Evolutionary conservation across 2,329 filamentous ascomycete genomes (phyloP), one percentile per base, ranked within the genome.

Genomic region (Botrytis hyacinthi): DNA sequence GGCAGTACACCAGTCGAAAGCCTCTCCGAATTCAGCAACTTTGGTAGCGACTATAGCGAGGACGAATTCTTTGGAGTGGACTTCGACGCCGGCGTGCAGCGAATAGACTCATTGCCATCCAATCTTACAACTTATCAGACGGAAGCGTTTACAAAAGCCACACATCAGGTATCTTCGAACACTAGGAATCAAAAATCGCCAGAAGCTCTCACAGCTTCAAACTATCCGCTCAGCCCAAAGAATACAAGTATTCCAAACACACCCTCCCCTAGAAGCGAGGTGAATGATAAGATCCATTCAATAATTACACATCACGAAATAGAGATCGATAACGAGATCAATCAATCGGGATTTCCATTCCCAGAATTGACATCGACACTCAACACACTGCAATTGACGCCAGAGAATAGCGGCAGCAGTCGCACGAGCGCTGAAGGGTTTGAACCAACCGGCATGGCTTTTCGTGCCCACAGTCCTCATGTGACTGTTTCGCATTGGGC

Each of bases 41-140:
- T 79, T 73, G 77, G 78, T 42, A 80, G 79, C 71, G 79, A 81
- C 42, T 76, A 78, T 72, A 77, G 76, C 69, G 78, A 79, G 42
- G 80, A 81, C 74, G 76, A 77, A 44, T 81, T 80, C 77, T 78
- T 80, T 59, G 80, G 80, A 16, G 80, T 81, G n/a, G 78, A 81
- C 76, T 81, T 81, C 62, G 78, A 78, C 75, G 77, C 76, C 46
- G 77, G 77, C 29, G 77, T 78, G 42, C 76, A 77, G 32, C 76
- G 77, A 76, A 76, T 76, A 29, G 77, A 80, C 65, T 78, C 76
- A 8, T 51, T 78, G 20, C 71, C 71, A 14, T 16, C 65, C 20
- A 68, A 51, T 40, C 71, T 74, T 63, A 46, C 70, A 60, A 70
- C 76, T 44, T 75, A 76, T 32, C 76, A 72, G 48, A n/a, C 75